These are phyloP conservation scores for Basidioascus undulatus DNA, from an alignment of 768 basidiomycete genomes.

Conservation along the genomic window DNA sequence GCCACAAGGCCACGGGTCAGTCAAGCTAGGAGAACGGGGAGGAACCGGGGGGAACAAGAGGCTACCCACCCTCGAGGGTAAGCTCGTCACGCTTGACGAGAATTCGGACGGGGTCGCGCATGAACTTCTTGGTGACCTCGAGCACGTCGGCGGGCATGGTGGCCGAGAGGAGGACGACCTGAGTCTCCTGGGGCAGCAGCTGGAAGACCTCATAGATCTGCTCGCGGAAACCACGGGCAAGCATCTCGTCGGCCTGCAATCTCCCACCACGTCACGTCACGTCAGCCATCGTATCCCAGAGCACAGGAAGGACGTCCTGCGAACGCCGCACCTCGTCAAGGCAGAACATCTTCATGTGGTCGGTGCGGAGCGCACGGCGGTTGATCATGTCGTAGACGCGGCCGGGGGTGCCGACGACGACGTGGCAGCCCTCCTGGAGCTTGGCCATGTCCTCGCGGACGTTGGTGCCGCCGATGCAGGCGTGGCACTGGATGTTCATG, in stretches of 20 bases:
- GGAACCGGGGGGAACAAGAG: background rate
- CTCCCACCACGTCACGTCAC: constrained; percentile 13
- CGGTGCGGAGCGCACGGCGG: constrained; percentile 67
- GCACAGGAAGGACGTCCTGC: too few species aligned
- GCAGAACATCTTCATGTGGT: constrained; percentile 94
- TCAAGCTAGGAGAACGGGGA: too few species aligned
- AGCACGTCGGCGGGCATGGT: constrained; percentile 89
- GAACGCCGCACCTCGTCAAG: too few species aligned
- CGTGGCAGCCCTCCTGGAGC: constrained; percentile 89
- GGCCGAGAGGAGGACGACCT: constrained; percentile 87
- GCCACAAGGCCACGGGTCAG: background rate
- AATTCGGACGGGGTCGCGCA: constrained; percentile 95
- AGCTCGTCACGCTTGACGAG: constrained; percentile 98
- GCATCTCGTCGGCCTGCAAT: constrained; percentile 83
- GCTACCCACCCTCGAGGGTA: constrained; percentile 44
- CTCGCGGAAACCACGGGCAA: constrained; percentile 93
- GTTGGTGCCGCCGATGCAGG: constrained; percentile 89
- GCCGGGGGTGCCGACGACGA: constrained; percentile 90
- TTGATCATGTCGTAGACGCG: constrained; percentile 99
- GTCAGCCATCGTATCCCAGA: too few species aligned
- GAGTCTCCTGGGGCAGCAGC: constrained; percentile 86
- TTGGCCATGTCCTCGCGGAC: constrained; percentile 95
- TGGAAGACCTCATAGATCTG: constrained; percentile 98
- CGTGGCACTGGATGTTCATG: constrained; percentile 98
- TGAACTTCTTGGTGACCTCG: constrained; percentile 99